Conservation (phyloP, 176 grass and related monocot species). For the Rhynchospora pubera region DNA sequence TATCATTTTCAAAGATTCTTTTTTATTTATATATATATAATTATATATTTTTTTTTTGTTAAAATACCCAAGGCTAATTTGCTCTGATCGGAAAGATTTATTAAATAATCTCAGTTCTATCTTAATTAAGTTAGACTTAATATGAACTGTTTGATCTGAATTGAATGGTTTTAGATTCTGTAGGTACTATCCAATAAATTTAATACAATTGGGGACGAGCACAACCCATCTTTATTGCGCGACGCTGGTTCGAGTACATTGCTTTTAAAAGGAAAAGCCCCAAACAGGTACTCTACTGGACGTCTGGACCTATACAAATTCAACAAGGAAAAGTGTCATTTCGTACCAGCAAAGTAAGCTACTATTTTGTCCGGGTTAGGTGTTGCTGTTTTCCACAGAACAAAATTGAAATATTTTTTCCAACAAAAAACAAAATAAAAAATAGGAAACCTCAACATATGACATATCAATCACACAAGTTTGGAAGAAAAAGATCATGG, state of each 20-base stretch:
- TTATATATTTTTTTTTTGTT: no score
- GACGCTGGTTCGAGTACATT: no score
- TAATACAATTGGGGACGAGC: no score
- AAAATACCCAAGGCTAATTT: background rate
- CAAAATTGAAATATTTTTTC: background rate
- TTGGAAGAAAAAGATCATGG: background rate
- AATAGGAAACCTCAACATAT: background rate
- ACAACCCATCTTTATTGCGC: no score
- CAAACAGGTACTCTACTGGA: background rate
- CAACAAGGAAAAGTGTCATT: background rate
- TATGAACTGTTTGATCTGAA: background rate
- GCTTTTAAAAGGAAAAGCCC: no score
- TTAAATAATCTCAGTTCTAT: background rate
- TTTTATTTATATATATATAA: no score
- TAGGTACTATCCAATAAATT: background rate
- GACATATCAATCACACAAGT: background rate
- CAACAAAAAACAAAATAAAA: no score
- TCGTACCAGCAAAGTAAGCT: background rate
- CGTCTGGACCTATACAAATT: background rate
- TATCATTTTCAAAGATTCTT: background rate
- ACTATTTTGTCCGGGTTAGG: background rate
- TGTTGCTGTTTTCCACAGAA: background rate
- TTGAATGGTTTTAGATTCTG: background rate
- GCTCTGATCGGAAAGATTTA: background rate
- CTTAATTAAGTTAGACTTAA: background rate